Base-by-base conservation (phyloP, 1,284 basidiomycete species). In the Bondarzewia mesenterica region DNA sequence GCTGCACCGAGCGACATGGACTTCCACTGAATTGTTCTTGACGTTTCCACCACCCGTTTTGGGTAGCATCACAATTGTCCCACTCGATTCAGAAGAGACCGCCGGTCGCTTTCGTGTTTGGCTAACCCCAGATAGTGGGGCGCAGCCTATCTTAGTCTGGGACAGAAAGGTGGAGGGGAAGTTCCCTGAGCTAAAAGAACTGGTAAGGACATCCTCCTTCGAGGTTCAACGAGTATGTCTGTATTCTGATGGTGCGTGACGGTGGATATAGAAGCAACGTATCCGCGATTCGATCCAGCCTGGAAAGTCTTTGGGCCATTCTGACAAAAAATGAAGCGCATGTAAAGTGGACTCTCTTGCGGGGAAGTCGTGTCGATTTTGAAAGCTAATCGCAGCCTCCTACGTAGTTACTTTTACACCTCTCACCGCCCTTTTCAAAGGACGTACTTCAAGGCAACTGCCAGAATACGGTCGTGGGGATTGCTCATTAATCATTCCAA, bases 51-150 rank as follows among this genome's bases (percentile, higher is more conserved):
- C 86, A 16, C 88, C 89, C 0, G 61, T 67, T 1, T 64, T 95
- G 39, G 72, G 70, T 32, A 71, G 77, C 29, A 80, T 93, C 46
- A 77, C 82, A 7, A 70, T 94, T 49, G 64, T 89, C 23, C 92
- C 93, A 14, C 71, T 82, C 47, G 89, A 82, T 58, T 62, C 80
- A 15, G 85, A 89, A 15, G 90, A 93, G 55, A 89, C 91, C 6
- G 85, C 82, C 29, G 92, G 92, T 20, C 74, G 90, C 22, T 96
- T 95, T 63, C 78, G 92, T 22, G 82, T 94, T 15, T 95, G 92
- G 92, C 65, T 94, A 23, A 75, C 75, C 32, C 62, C 62, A 20
- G 68, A 65, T 16, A 62, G 64, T 3, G 63, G 66, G 12, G 63
- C 69, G 7, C 53, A 62, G 25, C 63, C 67, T 21, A 55, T 61